These are phyloP conservation scores for Odontarrhena argentea DNA, from an alignment of 345 rosid genomes.

Conservation along the genomic window DNA sequence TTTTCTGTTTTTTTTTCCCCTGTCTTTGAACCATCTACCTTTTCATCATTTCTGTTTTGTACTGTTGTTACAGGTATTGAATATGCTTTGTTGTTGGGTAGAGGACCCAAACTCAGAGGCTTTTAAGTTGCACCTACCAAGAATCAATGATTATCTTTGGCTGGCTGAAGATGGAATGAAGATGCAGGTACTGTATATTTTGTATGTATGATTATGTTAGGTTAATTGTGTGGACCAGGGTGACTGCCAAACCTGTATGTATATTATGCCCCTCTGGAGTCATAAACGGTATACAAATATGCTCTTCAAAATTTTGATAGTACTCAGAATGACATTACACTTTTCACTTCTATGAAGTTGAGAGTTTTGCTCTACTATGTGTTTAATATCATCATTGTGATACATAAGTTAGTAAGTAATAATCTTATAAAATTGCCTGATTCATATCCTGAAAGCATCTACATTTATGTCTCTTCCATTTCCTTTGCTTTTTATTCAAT, in stretches of 20 bases:
- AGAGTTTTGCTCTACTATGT: conserved; percentile 6
- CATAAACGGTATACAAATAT: conserved; percentile 12
- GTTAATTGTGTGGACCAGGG: conserved; percentile 11
- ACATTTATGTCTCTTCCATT: neutral
- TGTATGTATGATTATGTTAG: conserved; percentile 19
- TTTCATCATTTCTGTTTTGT: conserved; percentile 15
- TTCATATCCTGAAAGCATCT: conserved; percentile 9
- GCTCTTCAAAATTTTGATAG: neutral
- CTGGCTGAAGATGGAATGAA: conserved; percentile 99
- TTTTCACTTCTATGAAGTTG: conserved; percentile 1
- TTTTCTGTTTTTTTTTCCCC: conserved; percentile 8
- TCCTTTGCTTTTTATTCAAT: conserved; percentile 4
- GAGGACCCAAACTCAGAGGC: conserved; percentile 98
- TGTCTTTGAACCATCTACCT: conserved; percentile 6
- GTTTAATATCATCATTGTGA: conserved; percentile 3
- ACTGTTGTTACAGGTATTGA: conserved; percentile 61
- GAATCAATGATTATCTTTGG: conserved; percentile 89
- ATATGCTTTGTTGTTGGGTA: conserved; percentile 99
- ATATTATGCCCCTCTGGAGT: conserved; percentile 26
- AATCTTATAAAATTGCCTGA: conserved; percentile 26
- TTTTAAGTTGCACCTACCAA: conserved; percentile 85
- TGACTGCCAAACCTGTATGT: conserved; percentile 24
- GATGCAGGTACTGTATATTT: conserved; percentile 70
- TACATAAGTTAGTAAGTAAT: conserved; percentile 13
- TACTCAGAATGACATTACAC: neutral